Conservation (phyloP, 306 rosid genomes). For the Rosa lucieae region DNA sequence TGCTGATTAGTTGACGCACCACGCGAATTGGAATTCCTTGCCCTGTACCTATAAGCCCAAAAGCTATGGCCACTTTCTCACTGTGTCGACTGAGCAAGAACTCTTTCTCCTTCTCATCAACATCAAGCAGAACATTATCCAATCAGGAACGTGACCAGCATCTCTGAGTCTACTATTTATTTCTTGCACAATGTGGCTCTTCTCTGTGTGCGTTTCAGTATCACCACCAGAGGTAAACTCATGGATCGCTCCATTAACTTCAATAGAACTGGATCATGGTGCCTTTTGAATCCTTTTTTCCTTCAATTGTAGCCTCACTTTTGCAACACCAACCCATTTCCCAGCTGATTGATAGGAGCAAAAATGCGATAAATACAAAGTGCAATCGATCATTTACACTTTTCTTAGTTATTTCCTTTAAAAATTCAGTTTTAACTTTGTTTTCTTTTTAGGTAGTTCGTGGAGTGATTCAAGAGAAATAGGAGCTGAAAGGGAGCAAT, state of each 20-base stretch:
- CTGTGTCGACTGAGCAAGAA: constrained; percentile 66
- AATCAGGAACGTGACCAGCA: constrained; percentile 30
- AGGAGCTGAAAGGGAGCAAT: too few species aligned
- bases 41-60: constrained; percentile 56
- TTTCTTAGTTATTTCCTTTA: too few species aligned
- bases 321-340: constrained; percentile 73
- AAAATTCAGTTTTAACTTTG: too few species aligned
- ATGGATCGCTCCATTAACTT: constrained; percentile 56
- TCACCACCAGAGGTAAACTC: constrained; percentile 71
- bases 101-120: constrained; percentile 49
- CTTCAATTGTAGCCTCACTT: constrained; percentile 71
- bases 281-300: constrained; percentile 59
- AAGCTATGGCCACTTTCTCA: constrained; percentile 79
- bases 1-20: not conserved
- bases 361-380: too few species aligned
- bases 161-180: constrained; percentile 48
- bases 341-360: too few species aligned
- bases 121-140: too few species aligned
- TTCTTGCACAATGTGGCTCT: constrained; percentile 54
- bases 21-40: constrained; percentile 54
- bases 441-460: too few species aligned
- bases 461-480: too few species aligned
- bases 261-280: constrained; percentile 69
- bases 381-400: too few species aligned
- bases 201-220: constrained; percentile 54